Base-by-base conservation (phyloP, 2,329 filamentous ascomycete genomes). In the Verticillium dahliae region DNA sequence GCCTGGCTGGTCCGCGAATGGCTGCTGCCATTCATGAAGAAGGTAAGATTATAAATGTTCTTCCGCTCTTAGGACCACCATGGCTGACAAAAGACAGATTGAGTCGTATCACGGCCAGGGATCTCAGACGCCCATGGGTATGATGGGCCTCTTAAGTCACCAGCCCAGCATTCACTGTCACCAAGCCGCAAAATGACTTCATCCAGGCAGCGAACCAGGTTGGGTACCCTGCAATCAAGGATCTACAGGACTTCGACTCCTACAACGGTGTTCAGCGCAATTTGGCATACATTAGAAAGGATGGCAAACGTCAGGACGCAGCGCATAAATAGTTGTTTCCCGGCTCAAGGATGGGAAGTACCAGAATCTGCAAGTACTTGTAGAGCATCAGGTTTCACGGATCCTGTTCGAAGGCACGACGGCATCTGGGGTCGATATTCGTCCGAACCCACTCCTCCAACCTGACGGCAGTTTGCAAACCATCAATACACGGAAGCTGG, bases 251-350 rank as follows among this genome's bases (percentile, higher is more conserved):
- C 57, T 72, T 87, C 0, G 76, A 82, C 0, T 62, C 74, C 58
- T 68, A 68, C 57, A 73, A 74, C 18, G 71, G 66, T 10, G 63
- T 73, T 62, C 62, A 72, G 70, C 73, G 79, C 65, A 78, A 78
- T 75, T 69, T 76, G 33, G 73, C 78, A n/a, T 85, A 82, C 63
- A 76, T 85, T 6, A 72, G 73, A 1, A 75, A 73, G 0, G 78
- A 84, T 2, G 84, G 84, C 15, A 74, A 75, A 52, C 79, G 85
- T n/a, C 83, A 86, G 67, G 85, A 88, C 65, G 74, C 84, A 1
- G 85, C 85, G 0, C 79, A 82, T 62, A 67, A 74, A 14, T 87
- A 85, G 62, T 66, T 87, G 9, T 83, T 64, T 81, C 82, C 0
- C 75, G 79, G 41, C 70, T 85, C 0, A 72, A 80, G 59, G 74